Evolutionary conservation across 306 rosid genomes (phyloP), one percentile per base, ranked within the genome.

Genomic region (Quercus parvula): DNA sequence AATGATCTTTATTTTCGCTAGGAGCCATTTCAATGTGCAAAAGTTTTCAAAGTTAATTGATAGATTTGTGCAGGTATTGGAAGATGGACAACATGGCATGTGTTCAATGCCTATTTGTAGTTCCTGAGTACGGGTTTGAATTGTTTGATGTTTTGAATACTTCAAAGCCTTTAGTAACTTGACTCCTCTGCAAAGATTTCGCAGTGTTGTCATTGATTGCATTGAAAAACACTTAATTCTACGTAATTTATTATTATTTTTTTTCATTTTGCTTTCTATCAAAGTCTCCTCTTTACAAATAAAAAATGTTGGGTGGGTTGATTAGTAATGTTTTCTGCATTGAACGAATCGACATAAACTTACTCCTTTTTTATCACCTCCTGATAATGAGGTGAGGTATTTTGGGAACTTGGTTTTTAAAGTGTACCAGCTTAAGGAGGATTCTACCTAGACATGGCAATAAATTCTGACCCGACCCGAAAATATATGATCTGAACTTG

Each of bases 161-260:
- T 78, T 83, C 64, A 33, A 78, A 79, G 77, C 69, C 54, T 70
- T 27, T 24, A 41, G 33, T 78, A 71, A 75, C 74, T 83, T 62
- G 68, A 61, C 86, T 57, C 61, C 41, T 49, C 55, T 79, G 80
- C 83, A 51, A 83, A 75, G 81, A 25, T 54, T 79, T 71, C 55
- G 81, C 54, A 33, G 14, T 22, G 70, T 70, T 78, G 70, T 75
- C 56, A 10, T 79, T 84, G 81, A 22, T 74, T 68, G 80, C 52
- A 78, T 74, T 73, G 61, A 49, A 58, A 58, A 83, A 67, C 74
- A 64, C 79, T 46, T 82, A 24, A 5, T 59, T 59, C 5, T 20
- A 11, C 14, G 24, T 59, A 22, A 20, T 22, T 22, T 3, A 24
- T 24, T 24, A 24, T 24, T 24, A 24, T 0, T 41, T 41, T 7